Evolutionary conservation across 164 flowering plant genomes (phyloP), one percentile per base, ranked within the genome.

Genomic region (Echeveria elegans): DNA sequence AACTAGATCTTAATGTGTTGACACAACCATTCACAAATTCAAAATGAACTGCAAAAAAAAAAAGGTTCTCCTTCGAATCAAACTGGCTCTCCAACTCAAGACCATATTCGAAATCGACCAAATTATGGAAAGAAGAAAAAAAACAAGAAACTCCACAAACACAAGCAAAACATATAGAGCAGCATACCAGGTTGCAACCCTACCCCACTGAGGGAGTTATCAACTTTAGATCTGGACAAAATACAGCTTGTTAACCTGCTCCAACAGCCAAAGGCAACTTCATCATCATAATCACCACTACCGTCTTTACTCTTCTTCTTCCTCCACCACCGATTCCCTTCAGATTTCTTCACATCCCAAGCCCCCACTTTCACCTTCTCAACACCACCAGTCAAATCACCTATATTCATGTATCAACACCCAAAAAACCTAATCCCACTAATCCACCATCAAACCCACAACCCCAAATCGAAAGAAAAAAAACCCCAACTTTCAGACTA

Each of bases 191-290:
- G 74, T 65, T 75, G 71, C 50, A 77, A 66, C 67, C 78, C 72
- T 43, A 76, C 75, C 34, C 86, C 83, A 74, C 83, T 80, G 28
- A 80, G 59, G 43, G 83, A 80, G 73, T 72, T 80, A 63, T 82
- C 86, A 63, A 82, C 86, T 74, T 82, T 82, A 70, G 84, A 83
- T 82, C 89, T 88, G 64, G 91, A 83, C 72, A 84, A 83, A 72
- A 88, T 75, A 79, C 91, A 86, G 76, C 82, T 75, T 7, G 85
- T 82, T 62, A 81, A 71, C 73, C 75, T 81, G 68, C 74, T 21
- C 89, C 91, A 88, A 73, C 95, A 86, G 62, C 95, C 88, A 45
- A 73, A 82, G 47, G 72, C 81, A 31, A 37, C 78, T 9, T 4
- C 72, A 11, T 16, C 73, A 5, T 52, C 73, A n/a, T 50, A 48